Evolutionary conservation across 371 early-diverging fungal genomes (phyloP).

Genomic region (Mortierella sp.): DNA sequence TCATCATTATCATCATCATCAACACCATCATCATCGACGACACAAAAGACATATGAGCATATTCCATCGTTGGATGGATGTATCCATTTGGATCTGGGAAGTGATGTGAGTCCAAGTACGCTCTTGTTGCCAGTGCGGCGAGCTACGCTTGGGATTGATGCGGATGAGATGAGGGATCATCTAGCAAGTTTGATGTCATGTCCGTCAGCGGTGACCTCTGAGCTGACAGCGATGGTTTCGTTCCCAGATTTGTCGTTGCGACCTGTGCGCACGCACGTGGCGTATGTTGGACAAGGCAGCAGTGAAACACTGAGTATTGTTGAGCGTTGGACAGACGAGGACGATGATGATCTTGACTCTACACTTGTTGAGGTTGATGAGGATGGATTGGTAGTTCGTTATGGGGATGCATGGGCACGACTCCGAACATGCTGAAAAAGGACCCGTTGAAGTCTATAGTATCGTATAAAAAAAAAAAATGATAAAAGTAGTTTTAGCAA

Average conservation of each 20-base stretch:
- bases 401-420: constrained; percentile 41
- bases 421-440: constrained; percentile 26
- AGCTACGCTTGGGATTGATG: constrained; percentile 41
- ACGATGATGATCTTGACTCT: constrained; percentile 36
- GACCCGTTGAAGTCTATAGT: too few relatives aligned
- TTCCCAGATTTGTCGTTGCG: constrained; percentile 48
- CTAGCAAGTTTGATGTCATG: constrained; percentile 35
- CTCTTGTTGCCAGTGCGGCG: constrained; percentile 39
- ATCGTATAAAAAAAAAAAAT: not conserved
- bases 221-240: constrained; percentile 35
- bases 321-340: constrained; percentile 53
- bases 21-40: not conserved
- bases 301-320: constrained; percentile 26
- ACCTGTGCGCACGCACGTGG: constrained; percentile 36
- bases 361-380: constrained; percentile 50
- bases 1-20: too few relatives aligned
- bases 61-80: constrained; percentile 52
- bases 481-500: not conserved
- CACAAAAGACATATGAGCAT: constrained; percentile 48
- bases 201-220: constrained; percentile 36
- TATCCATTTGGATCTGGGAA: constrained; percentile 46
- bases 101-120: constrained; percentile 51
- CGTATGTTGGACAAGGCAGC: constrained; percentile 48
- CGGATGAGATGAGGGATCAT: constrained; percentile 39
- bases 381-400: constrained; percentile 48